Evolutionary conservation across 1,284 basidiomycete genomes (phyloP).

Genomic region (Coriolopsis trogii): DNA sequence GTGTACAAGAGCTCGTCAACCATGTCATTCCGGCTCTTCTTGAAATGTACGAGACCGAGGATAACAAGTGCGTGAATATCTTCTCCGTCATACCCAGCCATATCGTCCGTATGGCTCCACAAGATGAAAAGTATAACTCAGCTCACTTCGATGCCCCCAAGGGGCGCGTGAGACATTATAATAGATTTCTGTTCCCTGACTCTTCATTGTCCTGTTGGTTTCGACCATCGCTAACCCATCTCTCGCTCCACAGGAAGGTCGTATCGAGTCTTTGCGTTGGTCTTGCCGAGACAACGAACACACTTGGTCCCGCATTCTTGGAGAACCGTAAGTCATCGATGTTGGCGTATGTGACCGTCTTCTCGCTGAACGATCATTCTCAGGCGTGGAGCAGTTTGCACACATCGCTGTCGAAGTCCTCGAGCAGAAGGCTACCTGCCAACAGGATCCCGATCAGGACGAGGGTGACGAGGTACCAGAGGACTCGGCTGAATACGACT

Average conservation of each 20-base stretch:
- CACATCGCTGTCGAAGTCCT: slow-evolving; percentile 83
- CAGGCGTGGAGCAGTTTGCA: slow-evolving; percentile 83
- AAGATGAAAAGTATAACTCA: slow-evolving; percentile 76
- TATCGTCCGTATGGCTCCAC: slow-evolving; percentile 4
- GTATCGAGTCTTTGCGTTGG: slow-evolving; percentile 86
- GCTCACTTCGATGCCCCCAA: slow-evolving; percentile 81
- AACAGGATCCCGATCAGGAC: slow-evolving; percentile 95
- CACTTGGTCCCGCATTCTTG: slow-evolving; percentile 85
- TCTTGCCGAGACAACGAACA: slow-evolving; percentile 89
- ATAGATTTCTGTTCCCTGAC: slow-evolving; percentile 38
- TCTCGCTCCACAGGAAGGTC: slow-evolving; percentile 65
- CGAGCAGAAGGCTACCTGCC: slow-evolving; percentile 92
- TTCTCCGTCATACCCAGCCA: not conserved
- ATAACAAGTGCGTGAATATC: slow-evolving; percentile 90
- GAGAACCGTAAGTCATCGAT: slow-evolving; percentile 58
- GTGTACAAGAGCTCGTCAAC: slow-evolving; percentile 83
- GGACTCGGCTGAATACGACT: slow-evolving; percentile 95
- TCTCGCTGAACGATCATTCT: slow-evolving; percentile 17
- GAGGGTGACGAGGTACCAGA: slow-evolving; percentile 81
- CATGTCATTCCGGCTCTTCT: slow-evolving; percentile 80
- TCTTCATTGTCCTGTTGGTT: slow-evolving; percentile 25
- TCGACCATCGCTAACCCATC: slow-evolving; percentile 23
- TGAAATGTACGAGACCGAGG: slow-evolving; percentile 93
- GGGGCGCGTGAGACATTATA: slow-evolving; percentile 60
- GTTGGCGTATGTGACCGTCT: not conserved